A percentile compares a stretch with the other conserved stretches of the same genome.
Evolutionary conservation across 1,284 basidiomycete species (phyloP).

Genomic region (Sanghuangporus baumii): DNA sequence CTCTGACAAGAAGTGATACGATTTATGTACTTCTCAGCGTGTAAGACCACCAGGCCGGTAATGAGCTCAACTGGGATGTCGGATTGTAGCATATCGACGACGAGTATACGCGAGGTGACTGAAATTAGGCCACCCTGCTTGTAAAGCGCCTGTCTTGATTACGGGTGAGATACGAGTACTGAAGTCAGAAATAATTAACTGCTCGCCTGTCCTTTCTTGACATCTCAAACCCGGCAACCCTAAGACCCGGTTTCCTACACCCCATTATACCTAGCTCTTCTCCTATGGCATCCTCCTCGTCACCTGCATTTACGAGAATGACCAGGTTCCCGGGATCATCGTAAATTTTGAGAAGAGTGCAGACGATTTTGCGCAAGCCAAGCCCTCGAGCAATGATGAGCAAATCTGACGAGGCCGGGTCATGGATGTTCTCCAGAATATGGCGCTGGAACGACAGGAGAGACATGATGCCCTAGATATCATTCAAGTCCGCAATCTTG

Average conservation of each 20-base stretch:
- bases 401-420: slow-evolving; percentile 78
- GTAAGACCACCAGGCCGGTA: slow-evolving; percentile 90
- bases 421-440: slow-evolving; percentile 62
- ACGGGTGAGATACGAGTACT: not conserved
- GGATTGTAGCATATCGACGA: slow-evolving; percentile 90
- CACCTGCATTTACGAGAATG: slow-evolving; percentile 81
- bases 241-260: slow-evolving; percentile 79
- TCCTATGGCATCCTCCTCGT: slow-evolving; percentile 87
- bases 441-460: slow-evolving; percentile 61
- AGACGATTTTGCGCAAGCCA: slow-evolving; percentile 76
- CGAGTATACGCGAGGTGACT: slow-evolving; percentile 90
- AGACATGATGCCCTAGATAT: not conserved
- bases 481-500: not conserved
- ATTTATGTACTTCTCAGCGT: slow-evolving; percentile 76
- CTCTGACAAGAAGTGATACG: not conserved
- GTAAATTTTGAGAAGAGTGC: slow-evolving; percentile 87
- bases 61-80: slow-evolving; percentile 83
- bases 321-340: slow-evolving; percentile 84
- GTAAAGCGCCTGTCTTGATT: slow-evolving; percentile 76
- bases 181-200: not conserved
- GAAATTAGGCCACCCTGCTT: slow-evolving; percentile 85
- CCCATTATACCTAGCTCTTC: slow-evolving; percentile 93
- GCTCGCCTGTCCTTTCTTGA: slow-evolving; percentile 72
- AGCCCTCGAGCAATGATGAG: slow-evolving; percentile 84
- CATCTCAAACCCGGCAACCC: slow-evolving; percentile 83